Conservation (phyloP, 192 early-diverging fungal species). For the Umbelopsis sp. region DNA sequence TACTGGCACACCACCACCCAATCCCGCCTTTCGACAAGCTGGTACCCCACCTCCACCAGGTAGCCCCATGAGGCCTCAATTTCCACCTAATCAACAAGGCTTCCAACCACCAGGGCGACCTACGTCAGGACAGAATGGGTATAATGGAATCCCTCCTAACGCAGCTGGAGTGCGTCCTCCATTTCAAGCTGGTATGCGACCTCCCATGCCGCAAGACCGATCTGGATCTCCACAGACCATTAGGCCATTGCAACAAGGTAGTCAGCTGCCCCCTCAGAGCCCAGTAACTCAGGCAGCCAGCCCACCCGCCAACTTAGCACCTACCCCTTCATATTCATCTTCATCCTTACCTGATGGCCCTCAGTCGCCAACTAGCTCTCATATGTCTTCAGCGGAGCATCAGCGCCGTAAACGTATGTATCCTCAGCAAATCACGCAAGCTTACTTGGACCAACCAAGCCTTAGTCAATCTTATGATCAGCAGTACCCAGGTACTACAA, state of each 20-base stretch:
- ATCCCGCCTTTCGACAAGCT: constrained; percentile 18
- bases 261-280: neutral
- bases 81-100: constrained; percentile 12
- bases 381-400: constrained; percentile 7
- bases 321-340: constrained; percentile 16
- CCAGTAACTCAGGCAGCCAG: neutral
- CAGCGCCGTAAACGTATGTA: constrained; percentile 55
- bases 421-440: constrained; percentile 47
- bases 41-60: constrained; percentile 22
- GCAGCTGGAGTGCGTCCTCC: constrained; percentile 10
- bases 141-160: neutral
- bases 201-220: constrained; percentile 17
- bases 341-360: constrained; percentile 13
- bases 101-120: constrained; percentile 15
- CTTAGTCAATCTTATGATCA: constrained; percentile 30
- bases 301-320: constrained; percentile 7
- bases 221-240: constrained; percentile 1
- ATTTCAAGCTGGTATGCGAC: constrained; percentile 20
- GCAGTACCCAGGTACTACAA: constrained; percentile 29
- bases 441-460: constrained; percentile 38
- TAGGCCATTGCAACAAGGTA: neutral
- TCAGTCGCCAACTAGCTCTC: constrained; percentile 22
- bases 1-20: neutral
- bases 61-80: constrained; percentile 12
- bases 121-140: neutral